Conservation (phyloP, 257 asterid species). For the Thymus mandschuricus region DNA sequence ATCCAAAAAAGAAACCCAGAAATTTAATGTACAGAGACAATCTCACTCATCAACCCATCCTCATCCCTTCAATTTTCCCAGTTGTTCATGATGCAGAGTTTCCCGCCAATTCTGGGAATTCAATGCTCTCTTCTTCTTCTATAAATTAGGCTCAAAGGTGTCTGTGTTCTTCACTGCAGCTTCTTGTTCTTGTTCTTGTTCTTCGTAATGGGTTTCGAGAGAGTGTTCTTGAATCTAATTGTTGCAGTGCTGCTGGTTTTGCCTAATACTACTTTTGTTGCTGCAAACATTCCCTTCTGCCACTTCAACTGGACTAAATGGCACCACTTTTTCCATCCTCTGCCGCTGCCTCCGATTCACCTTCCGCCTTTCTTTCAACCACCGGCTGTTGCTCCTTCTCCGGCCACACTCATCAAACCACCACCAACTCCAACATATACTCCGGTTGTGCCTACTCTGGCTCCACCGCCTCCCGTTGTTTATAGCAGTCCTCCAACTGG, state of each 20-base stretch:
- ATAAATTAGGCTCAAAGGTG: slow-evolving; percentile 6
- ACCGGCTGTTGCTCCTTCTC: background rate
- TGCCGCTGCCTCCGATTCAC: slow-evolving; percentile 16
- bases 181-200: background rate
- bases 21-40: slow-evolving; percentile 9
- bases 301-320: slow-evolving; percentile 15
- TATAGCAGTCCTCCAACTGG: background rate
- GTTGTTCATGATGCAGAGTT: slow-evolving; percentile 25
- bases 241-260: slow-evolving; percentile 11
- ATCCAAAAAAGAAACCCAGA: background rate
- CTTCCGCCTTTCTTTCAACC: slow-evolving; percentile 5
- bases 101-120: background rate
- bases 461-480: background rate
- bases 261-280: slow-evolving; percentile 3
- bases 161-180: background rate
- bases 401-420: background rate
- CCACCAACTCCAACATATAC: background rate
- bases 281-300: slow-evolving; percentile 17
- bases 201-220: slow-evolving; percentile 20
- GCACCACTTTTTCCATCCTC: background rate
- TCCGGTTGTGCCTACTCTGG: background rate
- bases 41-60: slow-evolving; percentile 9
- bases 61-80: background rate
- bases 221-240: slow-evolving; percentile 19
- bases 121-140: background rate